Conservation (phyloP, 2,329 filamentous ascomycete species). For the Alternaria panax region DNA sequence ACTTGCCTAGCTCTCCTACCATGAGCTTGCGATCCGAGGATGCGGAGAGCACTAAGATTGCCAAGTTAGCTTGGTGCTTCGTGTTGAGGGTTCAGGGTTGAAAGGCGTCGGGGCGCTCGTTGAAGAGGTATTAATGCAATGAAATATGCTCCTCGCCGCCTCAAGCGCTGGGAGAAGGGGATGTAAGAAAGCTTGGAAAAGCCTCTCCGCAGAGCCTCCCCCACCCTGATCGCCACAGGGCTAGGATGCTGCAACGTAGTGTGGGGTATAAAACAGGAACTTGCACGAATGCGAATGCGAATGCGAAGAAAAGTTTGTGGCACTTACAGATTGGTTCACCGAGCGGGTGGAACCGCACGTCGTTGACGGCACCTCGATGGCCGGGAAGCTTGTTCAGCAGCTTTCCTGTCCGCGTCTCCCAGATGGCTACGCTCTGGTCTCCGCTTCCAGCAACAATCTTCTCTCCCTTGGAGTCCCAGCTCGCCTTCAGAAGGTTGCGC, state of each 20-base stretch:
- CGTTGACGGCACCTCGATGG: constrained; percentile 94
- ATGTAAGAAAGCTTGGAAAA: neutral
- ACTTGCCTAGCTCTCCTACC: constrained; percentile 79
- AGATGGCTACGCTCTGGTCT: constrained; percentile 89
- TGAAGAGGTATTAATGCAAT: neutral
- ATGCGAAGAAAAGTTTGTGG: neutral
- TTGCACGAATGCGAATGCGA: neutral
- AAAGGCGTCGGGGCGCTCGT: constrained; percentile 24
- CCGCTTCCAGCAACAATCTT: constrained; percentile 88
- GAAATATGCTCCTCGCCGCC: neutral
- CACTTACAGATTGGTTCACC: constrained; percentile 87
- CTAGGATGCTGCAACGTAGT: neutral
- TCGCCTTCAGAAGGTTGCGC: constrained; percentile 88
- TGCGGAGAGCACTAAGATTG: constrained; percentile 75
- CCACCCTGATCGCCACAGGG: neutral
- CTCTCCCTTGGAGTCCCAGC: constrained; percentile 87
- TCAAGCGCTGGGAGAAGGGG: neutral
- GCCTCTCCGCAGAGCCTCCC: neutral
- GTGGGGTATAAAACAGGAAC: neutral
- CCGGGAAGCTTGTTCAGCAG: constrained; percentile 93
- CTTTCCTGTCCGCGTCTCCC: constrained; percentile 88
- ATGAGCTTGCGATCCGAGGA: constrained; percentile 89
- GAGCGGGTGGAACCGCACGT: constrained; percentile 86
- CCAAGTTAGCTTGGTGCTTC: constrained; percentile 38
- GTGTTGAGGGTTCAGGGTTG: constrained; percentile 5